Percentiles rank a stretch among this genome's conserved stretches.
phyloP scores from a whole-genome alignment of 2,329 filamentous ascomycete species.

The Lachnum nothofagi region DNA sequence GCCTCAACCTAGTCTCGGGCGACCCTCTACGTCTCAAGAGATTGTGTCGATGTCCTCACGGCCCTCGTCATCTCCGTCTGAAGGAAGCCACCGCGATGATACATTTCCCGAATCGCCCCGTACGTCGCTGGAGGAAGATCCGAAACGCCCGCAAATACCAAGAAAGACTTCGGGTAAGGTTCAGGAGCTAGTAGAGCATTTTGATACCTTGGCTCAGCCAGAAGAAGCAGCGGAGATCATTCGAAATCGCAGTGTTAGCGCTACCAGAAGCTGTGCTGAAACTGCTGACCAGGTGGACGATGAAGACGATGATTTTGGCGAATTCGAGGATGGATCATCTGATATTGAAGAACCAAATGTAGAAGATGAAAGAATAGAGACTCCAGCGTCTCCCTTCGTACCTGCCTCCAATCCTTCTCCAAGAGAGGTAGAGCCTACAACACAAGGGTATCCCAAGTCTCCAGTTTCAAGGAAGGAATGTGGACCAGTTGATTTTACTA shows the following conservation, averaged over 20 bases:
- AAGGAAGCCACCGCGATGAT: conserved; percentile 28
- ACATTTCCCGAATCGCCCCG: conserved; percentile 27
- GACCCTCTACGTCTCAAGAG: conserved; percentile 5
- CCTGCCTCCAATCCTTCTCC: neutral
- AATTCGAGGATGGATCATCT: conserved; percentile 34
- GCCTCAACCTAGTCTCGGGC: neutral
- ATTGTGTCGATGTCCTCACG: conserved; percentile 21
- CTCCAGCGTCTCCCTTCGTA: neutral
- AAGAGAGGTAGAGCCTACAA: neutral
- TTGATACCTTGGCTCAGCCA: conserved; percentile 24
- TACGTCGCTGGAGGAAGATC: conserved; percentile 32
- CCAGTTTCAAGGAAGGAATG: conserved; percentile 4
- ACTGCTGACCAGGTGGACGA: neutral
- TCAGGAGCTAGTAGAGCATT: conserved; percentile 28
- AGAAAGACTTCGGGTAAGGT: conserved; percentile 23
- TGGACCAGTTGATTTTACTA: conserved; percentile 23
- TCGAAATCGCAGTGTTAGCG: neutral
- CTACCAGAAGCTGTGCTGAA: neutral
- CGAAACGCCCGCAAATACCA: conserved; percentile 14
- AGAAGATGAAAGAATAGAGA: conserved; percentile 6
- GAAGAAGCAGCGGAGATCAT: conserved; percentile 5
- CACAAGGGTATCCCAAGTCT: neutral
- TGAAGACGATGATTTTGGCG: conserved; percentile 33
- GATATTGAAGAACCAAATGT: conserved; percentile 16
- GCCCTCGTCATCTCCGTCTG: conserved; percentile 29